Percentiles rank a stretch among this genome's conserved stretches.
These are phyloP conservation scores for Sporothrix dimorphospora DNA, from an alignment of 2,329 filamentous ascomycete genomes.

Conservation along the genomic window DNA sequence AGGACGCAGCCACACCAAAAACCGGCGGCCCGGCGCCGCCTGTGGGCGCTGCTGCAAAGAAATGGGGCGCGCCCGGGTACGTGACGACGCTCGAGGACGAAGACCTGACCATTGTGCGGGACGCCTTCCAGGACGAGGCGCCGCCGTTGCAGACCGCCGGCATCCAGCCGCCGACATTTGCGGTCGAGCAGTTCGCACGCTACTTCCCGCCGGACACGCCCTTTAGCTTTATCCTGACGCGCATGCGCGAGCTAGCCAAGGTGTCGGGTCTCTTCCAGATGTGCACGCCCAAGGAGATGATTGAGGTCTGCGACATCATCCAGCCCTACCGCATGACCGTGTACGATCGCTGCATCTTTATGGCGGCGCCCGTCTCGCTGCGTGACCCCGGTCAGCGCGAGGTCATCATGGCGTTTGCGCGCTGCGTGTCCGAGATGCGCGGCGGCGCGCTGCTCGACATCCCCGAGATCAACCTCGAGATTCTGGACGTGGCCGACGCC, in stretches of 20 bases:
- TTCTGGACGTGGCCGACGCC: slow-evolving; percentile 66
- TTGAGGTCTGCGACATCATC: slow-evolving; percentile 73
- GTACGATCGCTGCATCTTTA: slow-evolving; percentile 74
- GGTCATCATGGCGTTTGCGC: slow-evolving; percentile 67
- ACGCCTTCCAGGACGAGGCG: slow-evolving; percentile 66
- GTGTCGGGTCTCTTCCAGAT: slow-evolving; percentile 71
- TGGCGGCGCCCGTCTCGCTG: slow-evolving; percentile 68
- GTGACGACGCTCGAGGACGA: slow-evolving; percentile 77
- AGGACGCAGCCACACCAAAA: background rate
- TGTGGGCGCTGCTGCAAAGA: slow-evolving; percentile 15
- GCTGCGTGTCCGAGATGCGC: slow-evolving; percentile 68
- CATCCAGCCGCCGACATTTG: slow-evolving; percentile 69
- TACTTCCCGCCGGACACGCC: slow-evolving; percentile 83
- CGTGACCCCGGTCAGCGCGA: slow-evolving; percentile 51
- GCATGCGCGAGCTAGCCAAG: slow-evolving; percentile 69
- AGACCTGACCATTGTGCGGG: slow-evolving; percentile 66
- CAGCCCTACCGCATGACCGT: slow-evolving; percentile 72
- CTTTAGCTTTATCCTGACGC: slow-evolving; percentile 79
- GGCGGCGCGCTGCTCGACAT: slow-evolving; percentile 74
- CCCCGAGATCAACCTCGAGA: slow-evolving; percentile 68
- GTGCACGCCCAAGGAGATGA: slow-evolving; percentile 63
- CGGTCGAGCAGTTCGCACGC: slow-evolving; percentile 74
- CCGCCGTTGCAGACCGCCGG: slow-evolving; percentile 71
- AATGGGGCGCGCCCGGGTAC: slow-evolving; percentile 56
- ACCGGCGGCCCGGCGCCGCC: background rate